Percentiles rank a stretch among this genome's conserved stretches.
Conservation (phyloP, 768 basidiomycete species). For the Boletus pseudo-olivaceus region DNA sequence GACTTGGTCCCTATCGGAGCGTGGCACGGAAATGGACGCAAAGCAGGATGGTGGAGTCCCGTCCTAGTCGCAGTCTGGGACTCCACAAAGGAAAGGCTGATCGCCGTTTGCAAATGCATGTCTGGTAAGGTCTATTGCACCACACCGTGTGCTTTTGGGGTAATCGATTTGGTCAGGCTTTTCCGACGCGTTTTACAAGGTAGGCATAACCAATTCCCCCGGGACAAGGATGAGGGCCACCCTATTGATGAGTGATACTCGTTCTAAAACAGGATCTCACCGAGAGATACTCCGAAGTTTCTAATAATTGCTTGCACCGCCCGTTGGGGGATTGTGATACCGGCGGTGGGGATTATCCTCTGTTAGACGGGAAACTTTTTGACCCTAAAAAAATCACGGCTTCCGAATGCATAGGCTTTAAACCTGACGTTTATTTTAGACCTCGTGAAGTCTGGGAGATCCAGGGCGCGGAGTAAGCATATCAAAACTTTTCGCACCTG, state of each 20-base stretch:
- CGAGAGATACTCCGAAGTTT: conserved; percentile 57
- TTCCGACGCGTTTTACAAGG: conserved; percentile 79
- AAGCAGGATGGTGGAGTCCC: conserved; percentile 91
- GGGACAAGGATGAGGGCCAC: neutral
- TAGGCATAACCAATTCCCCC: conserved; percentile 17
- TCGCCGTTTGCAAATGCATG: conserved; percentile 90
- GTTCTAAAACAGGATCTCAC: conserved; percentile 49
- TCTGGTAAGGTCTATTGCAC: conserved; percentile 49
- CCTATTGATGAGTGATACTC: neutral
- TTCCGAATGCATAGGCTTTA: conserved; percentile 42
- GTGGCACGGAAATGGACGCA: conserved; percentile 89
- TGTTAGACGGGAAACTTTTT: neutral
- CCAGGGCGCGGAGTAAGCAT: conserved; percentile 62
- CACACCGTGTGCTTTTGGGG: neutral
- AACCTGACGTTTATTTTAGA: conserved; percentile 65
- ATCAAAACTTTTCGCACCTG: neutral
- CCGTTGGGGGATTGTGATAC: conserved; percentile 59
- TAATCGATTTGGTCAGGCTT: conserved; percentile 52
- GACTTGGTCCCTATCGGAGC: conserved; percentile 75
- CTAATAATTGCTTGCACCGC: conserved; percentile 49
- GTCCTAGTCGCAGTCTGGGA: conserved; percentile 79
- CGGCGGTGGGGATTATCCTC: conserved; percentile 46
- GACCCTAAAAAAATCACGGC: neutral
- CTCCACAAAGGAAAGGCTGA: conserved; percentile 51
- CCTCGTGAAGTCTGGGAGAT: conserved; percentile 89